phyloP scores from a whole-genome alignment of 106 monocot genomes.

The Apostasia ramifera region DNA sequence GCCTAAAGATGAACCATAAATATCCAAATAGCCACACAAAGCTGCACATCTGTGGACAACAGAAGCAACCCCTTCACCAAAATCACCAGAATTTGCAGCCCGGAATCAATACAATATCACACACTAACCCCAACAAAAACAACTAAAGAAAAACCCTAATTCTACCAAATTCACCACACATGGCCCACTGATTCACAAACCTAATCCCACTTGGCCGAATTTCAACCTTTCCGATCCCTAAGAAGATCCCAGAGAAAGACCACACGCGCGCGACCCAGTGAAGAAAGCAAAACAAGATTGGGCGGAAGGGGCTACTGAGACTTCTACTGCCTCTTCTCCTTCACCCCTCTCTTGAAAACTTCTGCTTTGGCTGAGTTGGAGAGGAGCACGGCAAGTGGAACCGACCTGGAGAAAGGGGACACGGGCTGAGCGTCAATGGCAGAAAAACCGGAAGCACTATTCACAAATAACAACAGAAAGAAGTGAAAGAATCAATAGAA shows the following conservation, averaged over 20 bases:
- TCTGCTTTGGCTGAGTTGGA: not conserved
- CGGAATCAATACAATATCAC: not conserved
- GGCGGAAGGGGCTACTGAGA: not conserved
- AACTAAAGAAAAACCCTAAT: not conserved
- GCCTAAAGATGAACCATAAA: not conserved
- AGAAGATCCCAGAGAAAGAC: not conserved
- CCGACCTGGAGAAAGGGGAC: not conserved
- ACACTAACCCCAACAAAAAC: not conserved
- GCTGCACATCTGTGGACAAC: slow-evolving; percentile 2
- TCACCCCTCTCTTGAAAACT: not conserved
- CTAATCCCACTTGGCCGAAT: not conserved
- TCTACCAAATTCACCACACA: not conserved
- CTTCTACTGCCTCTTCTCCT: not conserved
- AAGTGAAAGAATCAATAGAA: no score
- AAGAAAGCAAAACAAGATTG: not conserved
- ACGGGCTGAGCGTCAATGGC: not conserved
- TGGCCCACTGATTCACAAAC: not conserved
- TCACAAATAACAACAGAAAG: no score
- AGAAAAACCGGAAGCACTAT: not conserved
- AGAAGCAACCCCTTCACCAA: not conserved
- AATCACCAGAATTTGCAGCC: no score
- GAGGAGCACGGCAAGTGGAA: not conserved
- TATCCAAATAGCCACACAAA: not conserved
- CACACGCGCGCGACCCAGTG: not conserved
- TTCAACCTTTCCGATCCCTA: not conserved